phyloP scores from a whole-genome alignment of 345 rosid genomes.

The Microcos paniculata region DNA sequence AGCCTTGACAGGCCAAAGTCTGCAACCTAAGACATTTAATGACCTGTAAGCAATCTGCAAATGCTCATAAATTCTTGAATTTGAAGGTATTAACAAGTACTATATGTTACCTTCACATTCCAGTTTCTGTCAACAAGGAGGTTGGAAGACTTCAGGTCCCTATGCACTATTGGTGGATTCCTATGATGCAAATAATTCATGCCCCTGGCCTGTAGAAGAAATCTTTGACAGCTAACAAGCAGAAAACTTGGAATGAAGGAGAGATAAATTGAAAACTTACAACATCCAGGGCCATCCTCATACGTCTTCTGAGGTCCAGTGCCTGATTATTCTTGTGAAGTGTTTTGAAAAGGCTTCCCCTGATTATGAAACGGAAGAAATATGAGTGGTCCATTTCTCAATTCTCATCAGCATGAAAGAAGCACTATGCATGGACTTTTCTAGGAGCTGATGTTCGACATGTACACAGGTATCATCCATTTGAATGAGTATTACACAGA shows the following conservation, averaged over 20 bases:
- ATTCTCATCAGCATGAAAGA: not conserved
- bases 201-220: constrained; percentile 73
- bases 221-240: not conserved
- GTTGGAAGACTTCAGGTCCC: constrained; percentile 91
- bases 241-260: constrained; percentile 6
- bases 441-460: not conserved
- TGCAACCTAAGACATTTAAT: constrained; percentile 55
- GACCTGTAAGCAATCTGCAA: not conserved
- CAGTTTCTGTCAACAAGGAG: constrained; percentile 85
- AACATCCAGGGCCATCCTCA: constrained; percentile 87
- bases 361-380: constrained; percentile 21
- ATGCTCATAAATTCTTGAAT: not conserved
- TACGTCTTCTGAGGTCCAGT: constrained; percentile 66
- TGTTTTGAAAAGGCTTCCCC: constrained; percentile 93
- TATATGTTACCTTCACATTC: constrained; percentile 71
- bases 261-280: constrained; percentile 39
- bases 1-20: constrained; percentile 89
- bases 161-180: constrained; percentile 84
- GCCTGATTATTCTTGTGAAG: constrained; percentile 74
- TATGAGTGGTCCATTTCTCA: not conserved
- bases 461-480: not conserved
- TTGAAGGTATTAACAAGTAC: not conserved
- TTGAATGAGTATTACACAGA: too few species aligned
- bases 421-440: not conserved
- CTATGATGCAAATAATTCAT: constrained; percentile 93